Evolutionary conservation across 768 basidiomycete species (phyloP).

Genomic region (Cantharellus anzutake): DNA sequence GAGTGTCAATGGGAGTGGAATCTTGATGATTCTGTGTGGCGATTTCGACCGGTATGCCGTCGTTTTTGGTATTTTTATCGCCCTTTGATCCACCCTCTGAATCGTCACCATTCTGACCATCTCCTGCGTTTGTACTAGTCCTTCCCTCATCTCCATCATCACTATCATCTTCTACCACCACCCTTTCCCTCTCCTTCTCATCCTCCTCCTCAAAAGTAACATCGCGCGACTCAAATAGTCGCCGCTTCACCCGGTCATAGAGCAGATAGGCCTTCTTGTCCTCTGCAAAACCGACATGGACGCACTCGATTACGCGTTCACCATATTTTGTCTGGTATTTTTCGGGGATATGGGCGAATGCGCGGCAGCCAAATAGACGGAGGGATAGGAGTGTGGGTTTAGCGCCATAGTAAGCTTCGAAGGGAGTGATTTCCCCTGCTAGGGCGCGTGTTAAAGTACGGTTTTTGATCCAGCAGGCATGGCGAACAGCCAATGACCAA

Average conservation of each 20-base stretch:
- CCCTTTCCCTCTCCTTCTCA: no score
- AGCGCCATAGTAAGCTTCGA: conserved; percentile 2
- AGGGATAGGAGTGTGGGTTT: conserved; percentile 15
- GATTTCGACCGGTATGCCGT: no score
- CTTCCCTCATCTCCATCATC: no score
- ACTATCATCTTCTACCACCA: no score
- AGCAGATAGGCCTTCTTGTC: conserved; percentile 20
- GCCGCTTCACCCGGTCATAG: conserved; percentile 12
- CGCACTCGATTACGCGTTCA: conserved; percentile 16
- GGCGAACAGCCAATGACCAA: conserved; percentile 2
- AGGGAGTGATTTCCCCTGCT: conserved; percentile 3
- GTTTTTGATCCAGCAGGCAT: not conserved
- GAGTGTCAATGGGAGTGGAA: no score
- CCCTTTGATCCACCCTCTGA: no score
- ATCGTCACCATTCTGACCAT: no score
- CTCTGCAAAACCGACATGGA: conserved; percentile 21
- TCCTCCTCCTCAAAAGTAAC: not conserved
- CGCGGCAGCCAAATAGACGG: conserved; percentile 21
- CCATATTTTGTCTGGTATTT: conserved; percentile 10
- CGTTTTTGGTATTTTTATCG: no score
- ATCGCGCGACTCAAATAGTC: not conserved
- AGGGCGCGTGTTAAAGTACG: not conserved
- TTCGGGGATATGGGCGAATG: conserved; percentile 22
- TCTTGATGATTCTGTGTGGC: no score
- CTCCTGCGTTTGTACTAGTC: no score